Evolutionary conservation across 805 yeast species (phyloP), one percentile per base, ranked within the genome.

Genomic region (Metschnikowia aberdeeniae): DNA sequence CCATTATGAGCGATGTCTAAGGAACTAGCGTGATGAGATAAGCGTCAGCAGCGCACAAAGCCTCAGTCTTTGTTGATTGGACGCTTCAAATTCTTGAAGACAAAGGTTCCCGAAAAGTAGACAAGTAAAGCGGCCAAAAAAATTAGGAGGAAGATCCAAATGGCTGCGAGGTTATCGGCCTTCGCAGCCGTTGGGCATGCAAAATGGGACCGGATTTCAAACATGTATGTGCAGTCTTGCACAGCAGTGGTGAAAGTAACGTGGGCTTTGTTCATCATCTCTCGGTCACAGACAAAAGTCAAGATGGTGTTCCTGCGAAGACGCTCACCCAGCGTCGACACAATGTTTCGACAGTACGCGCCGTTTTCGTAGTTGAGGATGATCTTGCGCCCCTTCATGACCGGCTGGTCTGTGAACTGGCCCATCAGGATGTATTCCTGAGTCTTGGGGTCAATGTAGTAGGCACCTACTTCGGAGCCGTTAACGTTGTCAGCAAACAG

Each of bases 171-270:
- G 36, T 55, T 53, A 40, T 55, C 57, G 2, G 58, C 57, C 36
- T 53, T 51, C 20, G 58, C 57, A 17, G 58, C 80, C 0, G 89
- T 84, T 0, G 95, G 87, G 63, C 97, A 89, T 0, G 95, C 96
- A 64, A 83, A 85, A 35, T 86, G 81, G 3, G 95, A 86, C 52
- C 89, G 68, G 28, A 88, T 89, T 58, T 89, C 96, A 61, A 89
- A 89, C 58, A 84, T 78, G 62, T 86, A 89, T 31, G 84, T 80
- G 64, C 97, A 89, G 50, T 89, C 86, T 60, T 87, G 78, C 34
- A 78, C 58, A 6, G 80, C 80, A 1, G 93, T 93, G 28, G 89
- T 75, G 60, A 75, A 88, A 13, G 86, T 75, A 0, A 88, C 69
- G 30, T 78, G 71, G 0, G 90, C 93, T 49, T 78, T 78, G 5